Conservation (phyloP, 176 grass and related monocot species). For the Pontederia crassipes region DNA sequence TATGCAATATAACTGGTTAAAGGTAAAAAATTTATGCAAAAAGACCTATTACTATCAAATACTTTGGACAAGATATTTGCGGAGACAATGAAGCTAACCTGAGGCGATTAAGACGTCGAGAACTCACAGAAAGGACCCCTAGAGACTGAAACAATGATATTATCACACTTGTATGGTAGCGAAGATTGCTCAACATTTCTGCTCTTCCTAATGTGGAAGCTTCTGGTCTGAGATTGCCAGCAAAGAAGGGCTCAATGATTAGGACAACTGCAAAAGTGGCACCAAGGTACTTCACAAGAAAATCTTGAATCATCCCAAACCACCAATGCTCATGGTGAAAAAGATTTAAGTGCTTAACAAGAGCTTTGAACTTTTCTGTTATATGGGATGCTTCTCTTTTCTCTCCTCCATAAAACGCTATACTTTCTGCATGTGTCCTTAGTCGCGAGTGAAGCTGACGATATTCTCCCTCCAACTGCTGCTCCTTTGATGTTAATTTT, state of each 20-base stretch:
- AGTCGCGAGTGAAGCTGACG: slow-evolving; percentile 93
- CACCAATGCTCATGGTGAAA: slow-evolving; percentile 95
- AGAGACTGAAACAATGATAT: slow-evolving; percentile 96
- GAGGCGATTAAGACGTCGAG: slow-evolving; percentile 87
- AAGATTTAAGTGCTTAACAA: slow-evolving; percentile 72
- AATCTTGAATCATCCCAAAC: slow-evolving; percentile 99
- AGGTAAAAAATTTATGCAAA: no score
- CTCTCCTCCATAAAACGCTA: slow-evolving; percentile 97
- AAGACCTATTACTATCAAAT: background rate
- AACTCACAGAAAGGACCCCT: slow-evolving; percentile 80
- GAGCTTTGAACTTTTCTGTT: slow-evolving; percentile 60
- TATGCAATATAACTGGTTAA: no score
- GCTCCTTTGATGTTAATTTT: slow-evolving; percentile 88
- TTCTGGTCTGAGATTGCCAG: slow-evolving; percentile 87
- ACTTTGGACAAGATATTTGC: slow-evolving; percentile 8
- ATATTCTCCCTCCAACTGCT: slow-evolving; percentile 94
- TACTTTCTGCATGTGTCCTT: slow-evolving; percentile 96
- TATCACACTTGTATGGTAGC: slow-evolving; percentile 96
- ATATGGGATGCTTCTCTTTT: slow-evolving; percentile 83
- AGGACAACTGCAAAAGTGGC: slow-evolving; percentile 92
- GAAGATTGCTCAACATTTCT: slow-evolving; percentile 97
- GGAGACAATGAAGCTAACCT: slow-evolving; percentile 29
- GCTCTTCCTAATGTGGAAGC: slow-evolving; percentile 88
- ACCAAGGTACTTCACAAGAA: slow-evolving; percentile 93
- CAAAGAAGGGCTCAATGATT: slow-evolving; percentile 97